Percentiles rank a stretch among this genome's conserved stretches.
Evolutionary conservation across 805 yeast species (phyloP).

Genomic region (Candida montana): DNA sequence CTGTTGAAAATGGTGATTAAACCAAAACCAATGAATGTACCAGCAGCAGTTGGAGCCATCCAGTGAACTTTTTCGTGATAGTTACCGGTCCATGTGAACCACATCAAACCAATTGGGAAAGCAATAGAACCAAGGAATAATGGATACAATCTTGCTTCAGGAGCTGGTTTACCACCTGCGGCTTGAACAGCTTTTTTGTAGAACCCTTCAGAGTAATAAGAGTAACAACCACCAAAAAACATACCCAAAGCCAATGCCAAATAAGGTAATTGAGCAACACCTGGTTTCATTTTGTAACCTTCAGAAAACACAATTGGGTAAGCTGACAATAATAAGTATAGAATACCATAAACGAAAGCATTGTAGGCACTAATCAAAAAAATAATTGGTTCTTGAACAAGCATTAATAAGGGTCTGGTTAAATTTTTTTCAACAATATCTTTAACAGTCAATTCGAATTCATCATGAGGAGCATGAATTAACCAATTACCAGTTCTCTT

Average conservation of each 20-base stretch:
- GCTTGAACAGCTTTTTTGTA: constrained; percentile 42
- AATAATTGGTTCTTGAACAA: constrained; percentile 65
- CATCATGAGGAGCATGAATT: constrained; percentile 72
- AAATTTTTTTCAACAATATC: constrained; percentile 61
- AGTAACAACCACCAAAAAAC: constrained; percentile 47
- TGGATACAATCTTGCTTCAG: constrained; percentile 76
- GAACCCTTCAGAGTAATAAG: constrained; percentile 48
- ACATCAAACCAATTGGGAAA: constrained; percentile 74
- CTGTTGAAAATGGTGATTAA: constrained; percentile 63
- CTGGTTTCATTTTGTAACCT: constrained; percentile 58
- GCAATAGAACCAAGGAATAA: constrained; percentile 66
- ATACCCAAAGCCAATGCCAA: constrained; percentile 69
- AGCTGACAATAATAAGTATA: constrained; percentile 69
- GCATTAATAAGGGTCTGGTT: constrained; percentile 63
- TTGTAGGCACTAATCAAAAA: constrained; percentile 64
- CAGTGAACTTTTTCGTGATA: constrained; percentile 68
- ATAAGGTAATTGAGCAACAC: constrained; percentile 76
- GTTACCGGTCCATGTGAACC: constrained; percentile 88
- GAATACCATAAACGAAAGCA: constrained; percentile 75
- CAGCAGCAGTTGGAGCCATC: constrained; percentile 73
- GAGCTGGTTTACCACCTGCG: constrained; percentile 59
- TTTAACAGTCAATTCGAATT: constrained; percentile 45
- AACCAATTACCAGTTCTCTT: constrained; percentile 77
- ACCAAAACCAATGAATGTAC: constrained; percentile 63
- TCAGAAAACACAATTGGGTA: constrained; percentile 64